Base-by-base conservation (phyloP, 345 rosid genomes). In the Leavenworthia alabamica region DNA sequence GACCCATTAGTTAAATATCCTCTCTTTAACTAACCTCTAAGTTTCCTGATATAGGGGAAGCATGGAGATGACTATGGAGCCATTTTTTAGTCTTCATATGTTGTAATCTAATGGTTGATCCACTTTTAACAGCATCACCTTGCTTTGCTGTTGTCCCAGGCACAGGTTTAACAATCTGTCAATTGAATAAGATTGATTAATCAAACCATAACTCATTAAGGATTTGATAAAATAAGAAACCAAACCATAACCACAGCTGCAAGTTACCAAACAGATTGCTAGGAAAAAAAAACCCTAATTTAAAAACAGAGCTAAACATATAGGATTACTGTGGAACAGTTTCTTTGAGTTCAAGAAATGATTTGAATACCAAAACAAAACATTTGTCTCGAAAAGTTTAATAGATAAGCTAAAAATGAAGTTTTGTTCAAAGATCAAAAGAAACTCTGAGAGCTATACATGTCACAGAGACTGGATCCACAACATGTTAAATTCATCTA, bases 31-130 rank as follows among this genome's bases (percentile, higher is more conserved):
- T 56, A 50, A 88, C 99, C 99, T 93, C 99, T 13, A 93, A 76
- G 81, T 93, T 93, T 61, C 99, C 96, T 3, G 99, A 78, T 49
- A 93, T 87, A 33, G 99, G 99, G 35, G 99, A 93, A 9, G 90
- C 94, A 73, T 87, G 92, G 64, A 93, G 66, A 56, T 93, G 99
- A 74, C 99, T 93, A 59, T 93, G 99, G 58, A 93, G 65, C 97
- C 97, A 93, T 53, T 87, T 93, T 44, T 85, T 77, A 65, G 97
- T 93, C 77, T 70, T 89, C 99, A 85, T 89, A 73, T 93, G 99
- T 50, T 89, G 99, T 73, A 93, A 37, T 55, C 90, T 82, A 42
- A 93, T 76, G 31, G 89, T 72, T 24, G 89, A 80, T 61, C 99
- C 99, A 53, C 60, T 77, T 51, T 75, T 51, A 31, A 93, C 82